These are phyloP conservation scores for Apiospora marii DNA, from an alignment of 2,329 filamentous ascomycete species.

Conservation along the genomic window DNA sequence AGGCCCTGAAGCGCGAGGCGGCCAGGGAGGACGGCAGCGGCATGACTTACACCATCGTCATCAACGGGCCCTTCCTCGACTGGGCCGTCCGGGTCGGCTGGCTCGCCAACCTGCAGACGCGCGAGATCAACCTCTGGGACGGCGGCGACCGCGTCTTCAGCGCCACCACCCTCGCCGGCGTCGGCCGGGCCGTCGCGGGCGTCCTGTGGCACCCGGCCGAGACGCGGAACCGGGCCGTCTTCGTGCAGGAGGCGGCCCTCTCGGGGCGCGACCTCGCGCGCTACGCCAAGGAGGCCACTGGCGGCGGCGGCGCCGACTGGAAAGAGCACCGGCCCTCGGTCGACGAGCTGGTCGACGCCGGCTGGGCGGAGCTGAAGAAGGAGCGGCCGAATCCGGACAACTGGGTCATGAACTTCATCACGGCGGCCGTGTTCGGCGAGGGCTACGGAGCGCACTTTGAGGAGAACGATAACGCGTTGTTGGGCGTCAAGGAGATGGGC, in stretches of 20 bases:
- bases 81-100: constrained; percentile 27
- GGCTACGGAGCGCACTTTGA: constrained; percentile 9
- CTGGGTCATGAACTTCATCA: neutral
- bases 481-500: neutral
- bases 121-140: constrained; percentile 52
- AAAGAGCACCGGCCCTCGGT: neutral
- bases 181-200: constrained; percentile 54
- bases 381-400: constrained; percentile 22
- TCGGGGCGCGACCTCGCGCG: constrained; percentile 58
- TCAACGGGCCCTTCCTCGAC: constrained; percentile 45
- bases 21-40: neutral
- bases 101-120: constrained; percentile 23
- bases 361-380: constrained; percentile 24
- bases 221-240: constrained; percentile 60
- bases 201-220: constrained; percentile 51
- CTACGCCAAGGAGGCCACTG: constrained; percentile 27
- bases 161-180: constrained; percentile 51
- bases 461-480: constrained; percentile 9
- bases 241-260: constrained; percentile 57
- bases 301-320: constrained; percentile 25
- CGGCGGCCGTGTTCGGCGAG: neutral
- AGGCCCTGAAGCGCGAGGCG: constrained; percentile 28
- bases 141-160: constrained; percentile 53
- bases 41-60: constrained; percentile 42
- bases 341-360: neutral